Evolutionary conservation across 805 yeast species (phyloP), one percentile per base, ranked within the genome.

Genomic region (Barnettozyma botsteinii): DNA sequence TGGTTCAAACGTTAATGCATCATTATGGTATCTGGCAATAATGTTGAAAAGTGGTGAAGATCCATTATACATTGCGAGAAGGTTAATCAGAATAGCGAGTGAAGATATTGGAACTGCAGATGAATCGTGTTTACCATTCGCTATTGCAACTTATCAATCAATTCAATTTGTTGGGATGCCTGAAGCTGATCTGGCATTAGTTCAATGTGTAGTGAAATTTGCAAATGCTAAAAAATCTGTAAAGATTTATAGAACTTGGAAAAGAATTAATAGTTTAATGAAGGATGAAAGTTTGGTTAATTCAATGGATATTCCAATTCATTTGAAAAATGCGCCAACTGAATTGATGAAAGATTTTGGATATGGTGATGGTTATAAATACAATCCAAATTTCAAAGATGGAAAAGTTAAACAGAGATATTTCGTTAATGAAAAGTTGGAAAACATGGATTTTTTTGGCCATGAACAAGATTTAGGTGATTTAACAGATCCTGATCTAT

Each of bases 41-140:
- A 93, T 93, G 98, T 67, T 93, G 2, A 73, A 77, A 48, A 94
- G 95, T 3, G 98, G 98, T 0, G 98, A 94, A 57, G 94, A 85
- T 54, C 97, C 97, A 0, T 61, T 87, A 19, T 93, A 83, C 52
- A 79, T 93, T 11, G 88, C 93, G 0, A 69, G 99, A 31, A 66
- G 98, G 49, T 84, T 93, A 94, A 81, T 93, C 5, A 70, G 96
- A 4, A 93, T 93, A 17, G 98, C 98, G 0, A 81, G 93, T 55
- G 99, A 93, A 57, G 99, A 93, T 58, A 68, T 93, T 21, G 99
- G 99, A 0, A 63, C 85, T 2, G 67, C 84, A 4, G 98, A 93
- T 59, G 86, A 87, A 37, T 61, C 83, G 1, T 78, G 94, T 50
- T 62, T 93, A 31, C 95, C 96, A 2, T 81, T 93, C 64, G 93